phyloP scores from a whole-genome alignment of 257 asterid genomes.

The Salvia rosmarinus region DNA sequence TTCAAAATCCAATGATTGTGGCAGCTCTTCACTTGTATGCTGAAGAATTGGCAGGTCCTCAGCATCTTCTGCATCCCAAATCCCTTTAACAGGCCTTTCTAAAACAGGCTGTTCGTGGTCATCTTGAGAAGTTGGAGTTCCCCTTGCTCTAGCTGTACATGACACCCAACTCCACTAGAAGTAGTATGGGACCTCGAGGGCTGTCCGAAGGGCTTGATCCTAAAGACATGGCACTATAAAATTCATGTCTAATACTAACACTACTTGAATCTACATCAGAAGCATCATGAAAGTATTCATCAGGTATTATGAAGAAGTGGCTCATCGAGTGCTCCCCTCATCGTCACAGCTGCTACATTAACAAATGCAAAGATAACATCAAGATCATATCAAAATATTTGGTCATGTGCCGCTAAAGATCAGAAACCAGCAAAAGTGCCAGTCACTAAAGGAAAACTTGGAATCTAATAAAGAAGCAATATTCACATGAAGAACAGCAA shows the following conservation, averaged over 20 bases:
- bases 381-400: conserved; percentile 14
- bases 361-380: conserved; percentile 7
- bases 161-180: conserved; percentile 59
- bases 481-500: conserved; percentile 18
- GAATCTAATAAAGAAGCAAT: neutral
- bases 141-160: conserved; percentile 66
- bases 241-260: conserved; percentile 68
- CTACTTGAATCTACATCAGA: conserved; percentile 82
- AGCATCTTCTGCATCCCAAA: conserved; percentile 44
- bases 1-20: conserved; percentile 69
- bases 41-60: conserved; percentile 44
- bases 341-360: conserved; percentile 77
- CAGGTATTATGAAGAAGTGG: conserved; percentile 56
- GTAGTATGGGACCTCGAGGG: conserved; percentile 65
- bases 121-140: conserved; percentile 48
- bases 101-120: conserved; percentile 62
- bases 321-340: conserved; percentile 67
- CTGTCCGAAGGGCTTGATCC: conserved; percentile 83
- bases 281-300: conserved; percentile 61
- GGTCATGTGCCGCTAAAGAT: conserved; percentile 12
- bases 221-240: conserved; percentile 61
- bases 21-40: conserved; percentile 46
- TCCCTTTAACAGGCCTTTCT: conserved; percentile 56
- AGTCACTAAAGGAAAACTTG: neutral
- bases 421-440: neutral